These are phyloP conservation scores for Boletus barrowsii DNA, from an alignment of 768 basidiomycete genomes.

Conservation along the genomic window DNA sequence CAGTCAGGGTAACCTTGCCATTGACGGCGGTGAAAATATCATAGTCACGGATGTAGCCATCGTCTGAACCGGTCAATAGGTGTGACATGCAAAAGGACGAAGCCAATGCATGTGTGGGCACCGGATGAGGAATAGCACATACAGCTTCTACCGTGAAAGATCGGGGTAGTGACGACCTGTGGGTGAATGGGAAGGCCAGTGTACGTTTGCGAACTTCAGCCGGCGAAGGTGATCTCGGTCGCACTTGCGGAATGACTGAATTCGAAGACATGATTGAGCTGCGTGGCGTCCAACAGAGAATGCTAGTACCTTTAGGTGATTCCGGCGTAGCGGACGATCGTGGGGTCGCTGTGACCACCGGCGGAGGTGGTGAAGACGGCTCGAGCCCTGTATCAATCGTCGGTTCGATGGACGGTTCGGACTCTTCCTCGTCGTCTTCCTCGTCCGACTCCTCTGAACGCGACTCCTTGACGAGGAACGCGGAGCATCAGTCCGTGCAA, in stretches of 20 bases:
- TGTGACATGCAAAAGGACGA: constrained; percentile 85
- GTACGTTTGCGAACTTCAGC: constrained; percentile 50
- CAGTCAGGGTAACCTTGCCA: constrained; percentile 80
- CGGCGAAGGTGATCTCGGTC: constrained; percentile 49
- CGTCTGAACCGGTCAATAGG: constrained; percentile 86
- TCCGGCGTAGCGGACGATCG: constrained; percentile 29
- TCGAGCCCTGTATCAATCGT: constrained; percentile 31
- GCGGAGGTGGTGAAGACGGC: constrained; percentile 27
- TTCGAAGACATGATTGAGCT: constrained; percentile 19
- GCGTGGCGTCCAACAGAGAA: neutral
- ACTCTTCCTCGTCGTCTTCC: constrained; percentile 49
- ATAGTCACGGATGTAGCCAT: constrained; percentile 91
- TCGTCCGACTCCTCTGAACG: constrained; percentile 60
- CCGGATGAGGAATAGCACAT: constrained; percentile 86
- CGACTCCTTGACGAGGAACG: constrained; percentile 43
- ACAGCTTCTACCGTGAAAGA: constrained; percentile 88
- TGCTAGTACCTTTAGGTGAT: constrained; percentile 32
- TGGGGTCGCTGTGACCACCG: constrained; percentile 24
- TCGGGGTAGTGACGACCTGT: constrained; percentile 39
- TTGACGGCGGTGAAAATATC: constrained; percentile 89
- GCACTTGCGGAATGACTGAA: constrained; percentile 22
- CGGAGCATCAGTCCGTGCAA: constrained; percentile 5
- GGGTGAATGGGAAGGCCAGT: constrained; percentile 35
- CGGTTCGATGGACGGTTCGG: constrained; percentile 37
- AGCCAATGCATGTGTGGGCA: constrained; percentile 84